A percentile compares a stretch with the other conserved stretches of the same genome.
Evolutionary conservation across 2,329 filamentous ascomycete species (phyloP).

Genomic region (Paraconiothyrium brasiliense): DNA sequence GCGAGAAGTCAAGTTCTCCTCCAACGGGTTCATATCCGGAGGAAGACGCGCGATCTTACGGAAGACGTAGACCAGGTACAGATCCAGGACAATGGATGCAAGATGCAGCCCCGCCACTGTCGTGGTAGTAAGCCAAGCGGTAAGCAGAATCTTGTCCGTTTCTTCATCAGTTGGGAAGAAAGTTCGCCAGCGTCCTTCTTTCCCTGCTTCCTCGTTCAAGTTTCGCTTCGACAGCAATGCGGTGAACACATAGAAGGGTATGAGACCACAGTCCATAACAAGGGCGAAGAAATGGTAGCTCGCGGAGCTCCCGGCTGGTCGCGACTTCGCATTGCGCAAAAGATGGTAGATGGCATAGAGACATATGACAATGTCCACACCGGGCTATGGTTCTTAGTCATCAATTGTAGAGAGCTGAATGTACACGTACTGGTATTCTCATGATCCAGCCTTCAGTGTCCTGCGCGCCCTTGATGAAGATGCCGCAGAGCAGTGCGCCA

Average conservation of each 20-base stretch:
- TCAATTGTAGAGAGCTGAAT: background rate
- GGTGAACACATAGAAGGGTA: constrained; percentile 71
- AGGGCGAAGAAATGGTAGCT: constrained; percentile 89
- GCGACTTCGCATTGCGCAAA: constrained; percentile 71
- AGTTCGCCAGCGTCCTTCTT: constrained; percentile 70
- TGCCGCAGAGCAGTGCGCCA: constrained; percentile 77
- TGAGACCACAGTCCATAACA: constrained; percentile 73
- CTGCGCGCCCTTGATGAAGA: constrained; percentile 77
- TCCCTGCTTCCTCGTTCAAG: constrained; percentile 56
- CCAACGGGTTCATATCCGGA: constrained; percentile 94
- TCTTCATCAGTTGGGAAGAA: constrained; percentile 67
- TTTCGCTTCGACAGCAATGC: constrained; percentile 64
- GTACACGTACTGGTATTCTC: constrained; percentile 72
- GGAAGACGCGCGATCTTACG: constrained; percentile 82
- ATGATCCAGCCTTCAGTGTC: constrained; percentile 76
- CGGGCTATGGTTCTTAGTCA: constrained; percentile 65
- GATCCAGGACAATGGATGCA: constrained; percentile 73
- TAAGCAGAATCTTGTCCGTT: constrained; percentile 69
- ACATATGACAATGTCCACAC: constrained; percentile 75
- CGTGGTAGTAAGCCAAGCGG: constrained; percentile 74
- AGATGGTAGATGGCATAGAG: constrained; percentile 86
- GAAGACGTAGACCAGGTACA: constrained; percentile 82
- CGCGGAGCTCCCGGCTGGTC: constrained; percentile 81
- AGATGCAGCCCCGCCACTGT: constrained; percentile 73
- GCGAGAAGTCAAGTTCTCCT: constrained; percentile 82